Conservation (phyloP, 169 alveolate species). For the Plasmodium knowlesi region DNA sequence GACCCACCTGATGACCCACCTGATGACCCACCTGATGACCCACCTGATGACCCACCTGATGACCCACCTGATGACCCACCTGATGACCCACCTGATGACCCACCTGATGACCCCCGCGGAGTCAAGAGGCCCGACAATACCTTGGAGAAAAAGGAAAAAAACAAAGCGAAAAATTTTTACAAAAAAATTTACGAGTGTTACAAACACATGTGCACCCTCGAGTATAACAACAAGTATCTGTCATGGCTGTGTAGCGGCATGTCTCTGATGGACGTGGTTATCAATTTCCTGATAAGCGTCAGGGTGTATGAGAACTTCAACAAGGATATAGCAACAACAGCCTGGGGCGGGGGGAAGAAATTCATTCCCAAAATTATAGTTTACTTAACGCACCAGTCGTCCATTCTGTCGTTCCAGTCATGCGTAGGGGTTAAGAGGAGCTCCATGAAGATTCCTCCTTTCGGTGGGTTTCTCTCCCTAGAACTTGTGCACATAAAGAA, state of each 20-base stretch:
- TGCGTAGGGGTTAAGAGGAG: conserved; percentile 48
- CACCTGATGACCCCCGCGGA: background rate
- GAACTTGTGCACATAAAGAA: conserved; percentile 51
- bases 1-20: background rate
- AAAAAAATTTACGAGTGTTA: conserved; percentile 63
- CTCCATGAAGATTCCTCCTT: conserved; percentile 62
- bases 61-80: background rate
- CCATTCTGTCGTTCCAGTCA: conserved; percentile 64
- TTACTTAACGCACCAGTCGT: conserved; percentile 59
- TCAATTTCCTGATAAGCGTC: conserved; percentile 48
- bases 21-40: background rate
- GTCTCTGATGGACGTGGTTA: conserved; percentile 66
- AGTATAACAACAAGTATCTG: conserved; percentile 47
- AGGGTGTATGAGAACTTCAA: conserved; percentile 26
- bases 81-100: background rate
- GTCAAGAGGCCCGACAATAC: background rate
- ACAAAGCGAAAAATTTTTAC: conserved; percentile 14
- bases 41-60: no score
- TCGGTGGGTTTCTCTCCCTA: conserved; percentile 51
- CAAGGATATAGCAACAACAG: background rate
- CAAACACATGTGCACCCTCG: conserved; percentile 43
- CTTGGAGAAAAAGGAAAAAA: background rate
- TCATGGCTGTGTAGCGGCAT: conserved; percentile 70
- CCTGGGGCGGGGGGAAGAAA: background rate
- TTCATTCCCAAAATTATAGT: conserved; percentile 46